Conservation (phyloP, 305 asterid species). For the Ajuga reptans region DNA sequence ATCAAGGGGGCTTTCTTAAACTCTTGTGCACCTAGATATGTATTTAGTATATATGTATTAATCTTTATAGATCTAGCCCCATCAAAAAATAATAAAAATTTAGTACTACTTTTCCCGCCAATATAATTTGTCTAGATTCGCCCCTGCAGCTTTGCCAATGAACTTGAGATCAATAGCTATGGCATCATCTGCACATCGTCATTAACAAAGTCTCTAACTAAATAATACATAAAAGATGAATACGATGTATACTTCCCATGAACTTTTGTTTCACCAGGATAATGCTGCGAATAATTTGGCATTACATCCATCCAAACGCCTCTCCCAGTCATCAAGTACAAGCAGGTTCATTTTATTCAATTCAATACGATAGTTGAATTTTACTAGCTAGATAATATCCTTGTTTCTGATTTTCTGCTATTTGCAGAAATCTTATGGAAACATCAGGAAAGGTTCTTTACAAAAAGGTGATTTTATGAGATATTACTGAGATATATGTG, state of each 20-base stretch:
- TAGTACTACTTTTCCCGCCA: too few species aligned
- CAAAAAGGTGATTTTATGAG: constrained; percentile 39
- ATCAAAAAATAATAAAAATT: too few species aligned
- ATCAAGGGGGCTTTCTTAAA: too few species aligned
- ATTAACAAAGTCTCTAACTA: background rate
- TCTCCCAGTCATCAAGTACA: constrained; percentile 30
- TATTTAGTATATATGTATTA: too few species aligned
- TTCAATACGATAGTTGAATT: constrained; percentile 4
- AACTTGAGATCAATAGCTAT: constrained; percentile 1
- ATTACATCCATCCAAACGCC: constrained; percentile 59
- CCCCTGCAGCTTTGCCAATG: background rate
- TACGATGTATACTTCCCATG: background rate
- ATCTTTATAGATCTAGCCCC: too few species aligned
- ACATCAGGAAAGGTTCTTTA: constrained; percentile 33
- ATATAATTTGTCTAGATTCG: too few species aligned
- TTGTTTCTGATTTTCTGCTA: constrained; percentile 17
- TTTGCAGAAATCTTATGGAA: constrained; percentile 46
- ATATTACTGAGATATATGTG: background rate
- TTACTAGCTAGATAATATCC: constrained; percentile 9
- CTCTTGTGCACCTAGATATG: too few species aligned
- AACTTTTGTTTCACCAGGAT: constrained; percentile 35
- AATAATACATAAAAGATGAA: background rate
- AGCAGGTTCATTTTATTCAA: constrained; percentile 45
- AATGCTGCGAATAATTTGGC: constrained; percentile 26
- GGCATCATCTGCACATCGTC: constrained; percentile 3